Conservation (phyloP, 371 early-diverging fungal species). For the Dinochytrium kinnereticum region DNA sequence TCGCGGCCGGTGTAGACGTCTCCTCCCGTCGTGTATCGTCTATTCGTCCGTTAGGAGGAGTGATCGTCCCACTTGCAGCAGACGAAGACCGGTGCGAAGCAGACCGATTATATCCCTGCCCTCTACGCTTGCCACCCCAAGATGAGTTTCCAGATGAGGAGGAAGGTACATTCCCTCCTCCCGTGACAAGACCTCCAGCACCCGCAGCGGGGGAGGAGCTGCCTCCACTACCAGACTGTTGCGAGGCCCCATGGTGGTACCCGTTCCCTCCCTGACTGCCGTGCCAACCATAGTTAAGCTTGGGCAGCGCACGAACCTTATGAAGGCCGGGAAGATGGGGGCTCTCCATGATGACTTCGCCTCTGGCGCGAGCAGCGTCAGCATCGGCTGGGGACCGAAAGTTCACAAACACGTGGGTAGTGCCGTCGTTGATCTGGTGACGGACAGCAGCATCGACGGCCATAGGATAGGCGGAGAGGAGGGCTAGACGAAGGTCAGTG, state of each 20-base stretch:
- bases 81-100: too few species aligned
- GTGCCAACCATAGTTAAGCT: constrained; percentile 13
- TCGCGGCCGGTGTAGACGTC: too few species aligned
- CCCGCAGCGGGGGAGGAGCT: neutral
- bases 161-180: neutral
- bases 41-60: too few species aligned
- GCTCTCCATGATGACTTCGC: constrained; percentile 5
- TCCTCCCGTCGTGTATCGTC: too few species aligned
- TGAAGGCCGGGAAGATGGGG: constrained; percentile 3
- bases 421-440: neutral
- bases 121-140: too few species aligned
- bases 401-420: constrained; percentile 23
- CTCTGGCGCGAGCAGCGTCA: constrained; percentile 12
- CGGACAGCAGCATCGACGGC: constrained; percentile 19
- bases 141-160: too few species aligned
- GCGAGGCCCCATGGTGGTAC: neutral
- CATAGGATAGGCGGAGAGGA: constrained; percentile 13
- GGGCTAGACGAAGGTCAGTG: constrained; percentile 13
- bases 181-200: neutral
- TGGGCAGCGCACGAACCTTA: constrained; percentile 17
- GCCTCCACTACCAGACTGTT: neutral
- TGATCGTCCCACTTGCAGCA: too few species aligned
- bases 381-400: constrained; percentile 17
- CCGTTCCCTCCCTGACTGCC: neutral
- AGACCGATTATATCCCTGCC: too few species aligned